Base-by-base conservation (phyloP, 2,329 filamentous ascomycete species). In the Fonsecaea erecta region DNA sequence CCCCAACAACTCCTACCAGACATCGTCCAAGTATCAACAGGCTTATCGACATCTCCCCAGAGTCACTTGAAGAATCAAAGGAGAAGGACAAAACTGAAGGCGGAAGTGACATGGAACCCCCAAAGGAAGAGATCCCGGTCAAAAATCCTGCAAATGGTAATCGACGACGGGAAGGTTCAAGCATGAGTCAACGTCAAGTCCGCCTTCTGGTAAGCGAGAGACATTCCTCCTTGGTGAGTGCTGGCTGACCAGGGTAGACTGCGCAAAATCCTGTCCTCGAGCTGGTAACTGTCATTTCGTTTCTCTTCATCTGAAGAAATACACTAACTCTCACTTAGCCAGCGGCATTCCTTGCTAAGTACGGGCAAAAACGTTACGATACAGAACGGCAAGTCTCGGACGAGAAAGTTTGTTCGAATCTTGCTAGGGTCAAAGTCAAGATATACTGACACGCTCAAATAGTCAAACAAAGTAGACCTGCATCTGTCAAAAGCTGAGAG, bases 1-100 rank as follows among this genome's bases (percentile, higher is more conserved):
- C 18, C 12, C 46, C 51, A 14, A 32, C 5, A 2, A 65, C 57
- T 40, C 57, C 60, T 55, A 26, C n/a, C 4, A 54, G 65, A 16
- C 12, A 4, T 26, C 37, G 24, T 28, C 18, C 32, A 28, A 37
- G 26, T 32, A 34, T 34, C 26, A 52, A 63, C 52, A 67, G 51
- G 30, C 63, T 70, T 8, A 61, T 70, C 24, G 60, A 68, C n/a
- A 59, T 70, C 34, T 61, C 65, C 52, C 65, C 67, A 9, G 62
- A 67, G 26, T 67, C 67, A 28, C 43, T 16, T 35, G 59, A 40
- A n/a, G 52, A 35, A 46, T 51, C 5, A 9, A 53, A 53, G 57
- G 53, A 57, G 26, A 35, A 43, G 9, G 37, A 28, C 9, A 51
- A 46, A 12, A 34, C 30, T 16, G 57, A 63, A 40, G 35, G 14